Conservation (phyloP, 345 rosid genomes). For the Anastatica hierochuntica region DNA sequence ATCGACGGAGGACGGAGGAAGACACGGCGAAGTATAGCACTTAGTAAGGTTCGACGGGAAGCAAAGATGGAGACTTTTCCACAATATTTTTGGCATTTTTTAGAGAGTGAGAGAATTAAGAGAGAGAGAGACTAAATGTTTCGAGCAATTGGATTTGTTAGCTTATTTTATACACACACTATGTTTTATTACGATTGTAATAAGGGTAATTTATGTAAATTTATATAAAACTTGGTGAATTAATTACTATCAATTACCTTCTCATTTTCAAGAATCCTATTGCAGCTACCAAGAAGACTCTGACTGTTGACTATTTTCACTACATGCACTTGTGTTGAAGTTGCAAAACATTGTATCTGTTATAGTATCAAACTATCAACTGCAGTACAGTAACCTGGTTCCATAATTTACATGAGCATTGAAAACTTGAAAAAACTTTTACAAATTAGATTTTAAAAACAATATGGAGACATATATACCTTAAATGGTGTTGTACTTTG, state of each 20-base stretch:
- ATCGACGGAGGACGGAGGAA: constrained; percentile 21
- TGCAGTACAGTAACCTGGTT: too few relatives aligned
- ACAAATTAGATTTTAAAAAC: too few relatives aligned
- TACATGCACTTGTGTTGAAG: constrained; percentile 13
- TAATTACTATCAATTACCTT: background rate
- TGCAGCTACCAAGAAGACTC: constrained; percentile 16
- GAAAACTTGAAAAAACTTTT: too few relatives aligned
- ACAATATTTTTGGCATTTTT: constrained; percentile 48
- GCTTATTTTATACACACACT: constrained; percentile 9
- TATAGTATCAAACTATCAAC: too few relatives aligned
- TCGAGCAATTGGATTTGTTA: constrained; percentile 10
- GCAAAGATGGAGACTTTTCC: constrained; percentile 55
- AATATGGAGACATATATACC: background rate
- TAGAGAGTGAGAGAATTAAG: background rate
- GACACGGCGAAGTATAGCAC: constrained; percentile 16
- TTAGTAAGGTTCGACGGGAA: constrained; percentile 36
- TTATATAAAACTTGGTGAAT: background rate
- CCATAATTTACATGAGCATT: too few relatives aligned
- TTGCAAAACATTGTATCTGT: too few relatives aligned
- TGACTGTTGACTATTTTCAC: constrained; percentile 13
- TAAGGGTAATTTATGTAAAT: constrained; percentile 11
- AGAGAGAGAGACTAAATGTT: constrained; percentile 3
- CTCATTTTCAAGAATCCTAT: constrained; percentile 15
- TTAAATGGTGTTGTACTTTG: constrained; percentile 8
- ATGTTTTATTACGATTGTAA: background rate